Evolutionary conservation across 1,284 basidiomycete genomes (phyloP).

Genomic region (Pseudozyma sp.): DNA sequence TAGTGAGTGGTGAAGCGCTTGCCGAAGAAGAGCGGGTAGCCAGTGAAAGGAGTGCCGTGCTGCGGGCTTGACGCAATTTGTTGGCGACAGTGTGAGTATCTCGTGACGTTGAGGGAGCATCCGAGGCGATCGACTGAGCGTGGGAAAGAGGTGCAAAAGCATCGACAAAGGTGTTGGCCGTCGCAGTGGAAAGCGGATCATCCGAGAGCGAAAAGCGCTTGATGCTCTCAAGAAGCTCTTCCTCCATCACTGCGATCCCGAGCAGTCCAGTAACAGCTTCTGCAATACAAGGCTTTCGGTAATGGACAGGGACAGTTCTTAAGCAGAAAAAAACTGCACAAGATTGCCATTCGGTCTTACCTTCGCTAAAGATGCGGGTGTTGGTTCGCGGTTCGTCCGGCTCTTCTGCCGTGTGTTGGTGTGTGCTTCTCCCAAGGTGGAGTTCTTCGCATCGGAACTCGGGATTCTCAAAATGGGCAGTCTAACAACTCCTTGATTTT

Average conservation of each 20-base stretch:
- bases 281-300: too few species aligned
- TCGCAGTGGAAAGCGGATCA: conserved; percentile 43
- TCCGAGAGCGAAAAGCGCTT: conserved; percentile 34
- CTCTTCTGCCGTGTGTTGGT: neutral
- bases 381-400: neutral
- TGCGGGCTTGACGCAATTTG: conserved; percentile 27
- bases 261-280: too few species aligned
- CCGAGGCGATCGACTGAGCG: neutral
- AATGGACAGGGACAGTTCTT: too few species aligned
- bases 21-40: conserved; percentile 35
- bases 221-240: conserved; percentile 28
- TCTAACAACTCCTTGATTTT: conserved; percentile 8
- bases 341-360: too few species aligned
- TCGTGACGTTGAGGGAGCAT: neutral
- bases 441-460: conserved; percentile 7
- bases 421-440: conserved; percentile 7
- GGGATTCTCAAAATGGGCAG: neutral
- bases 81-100: neutral
- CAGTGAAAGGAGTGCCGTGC: conserved; percentile 30
- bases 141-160: conserved; percentile 34
- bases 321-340: too few species aligned
- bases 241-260: conserved; percentile 6
- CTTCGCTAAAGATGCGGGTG: too few species aligned
- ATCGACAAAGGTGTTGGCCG: conserved; percentile 36
- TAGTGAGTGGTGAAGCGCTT: conserved; percentile 3